Evolutionary conservation across 208 protist species (phyloP).

Genomic region (Trypanosomatidae sp.): DNA sequence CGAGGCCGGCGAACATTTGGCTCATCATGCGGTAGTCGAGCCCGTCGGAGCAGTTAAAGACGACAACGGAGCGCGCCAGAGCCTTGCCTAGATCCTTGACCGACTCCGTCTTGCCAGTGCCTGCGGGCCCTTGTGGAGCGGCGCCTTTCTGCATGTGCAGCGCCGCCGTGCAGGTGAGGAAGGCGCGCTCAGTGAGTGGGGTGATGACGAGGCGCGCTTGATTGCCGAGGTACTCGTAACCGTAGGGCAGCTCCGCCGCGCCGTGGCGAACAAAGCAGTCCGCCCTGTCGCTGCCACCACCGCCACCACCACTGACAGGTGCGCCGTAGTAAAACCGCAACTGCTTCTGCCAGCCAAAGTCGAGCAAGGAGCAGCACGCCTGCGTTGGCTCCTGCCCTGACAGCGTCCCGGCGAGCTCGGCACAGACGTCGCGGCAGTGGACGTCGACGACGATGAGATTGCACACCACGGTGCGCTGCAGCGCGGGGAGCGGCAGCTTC

Average conservation of each 20-base stretch:
- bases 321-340: constrained; percentile 91
- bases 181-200: constrained; percentile 95
- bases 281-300: background rate
- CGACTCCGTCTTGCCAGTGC: constrained; percentile 97
- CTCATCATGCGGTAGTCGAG: constrained; percentile 96
- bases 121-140: constrained; percentile 93
- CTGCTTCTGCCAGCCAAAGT: constrained; percentile 95
- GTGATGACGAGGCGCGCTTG: constrained; percentile 95
- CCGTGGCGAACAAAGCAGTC: constrained; percentile 88
- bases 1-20: constrained; percentile 95
- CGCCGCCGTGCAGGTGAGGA: constrained; percentile 92
- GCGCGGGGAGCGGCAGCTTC: constrained; percentile 63
- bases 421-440: constrained; percentile 93
- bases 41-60: constrained; percentile 97
- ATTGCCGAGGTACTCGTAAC: constrained; percentile 97
- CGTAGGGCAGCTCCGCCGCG: constrained; percentile 85
- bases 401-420: constrained; percentile 51
- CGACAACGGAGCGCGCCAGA: constrained; percentile 88
- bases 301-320: constrained; percentile 27
- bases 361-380: constrained; percentile 49
- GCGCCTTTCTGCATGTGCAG: constrained; percentile 93
- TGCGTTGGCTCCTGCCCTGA: background rate
- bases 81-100: constrained; percentile 95
- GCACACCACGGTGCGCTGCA: constrained; percentile 89
- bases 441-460: constrained; percentile 96